Base-by-base conservation (phyloP, 257 asterid genomes). In the Rehmannia glutinosa region DNA sequence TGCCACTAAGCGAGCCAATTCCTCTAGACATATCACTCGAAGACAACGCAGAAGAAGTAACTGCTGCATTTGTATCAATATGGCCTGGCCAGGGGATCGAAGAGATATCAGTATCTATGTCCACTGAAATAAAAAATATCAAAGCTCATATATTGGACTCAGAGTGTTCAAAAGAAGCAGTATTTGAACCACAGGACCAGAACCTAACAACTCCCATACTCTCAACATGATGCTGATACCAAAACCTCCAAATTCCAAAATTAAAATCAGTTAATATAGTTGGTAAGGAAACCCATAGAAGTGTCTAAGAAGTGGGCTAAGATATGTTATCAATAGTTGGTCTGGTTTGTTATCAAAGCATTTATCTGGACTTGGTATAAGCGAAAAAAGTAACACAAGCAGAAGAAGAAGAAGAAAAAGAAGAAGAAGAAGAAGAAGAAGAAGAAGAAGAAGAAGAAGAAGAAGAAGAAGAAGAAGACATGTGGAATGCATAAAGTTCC, bases 1-100 rank as follows among this genome's bases (percentile, higher is more conserved):
- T 79, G 36, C 92, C 91, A 64, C 74, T 77, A 15, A 47, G 62
- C 62, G 88, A 50, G 55, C 77, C 85, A 72, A 68, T 67, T 55
- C 56, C 73, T 62, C 69, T 70, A 20, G 55, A 27, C 75, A 61
- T 54, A 73, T 79, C 82, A 59, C 64, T 57, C 7, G 84, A 77
- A 73, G 83, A 63, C 49, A 74, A 72, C 59, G 74, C 62, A 70
- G 58, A 43, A 24, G 83, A 19, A 55, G 56, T 60, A 56, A 51
- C 78, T 73, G 80, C 91, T 62, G 73, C 63, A 73, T 75, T 69
- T 25, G 69, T 64, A 69, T 66, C 83, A 59, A 57, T 35, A 52
- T 68, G 76, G 62, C 75, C 78, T 58, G 38, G 47, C 59, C 78
- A 74, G 52, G 78, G 20, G 64, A 84, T 76, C 17, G 84, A 75